Evolutionary conservation across 306 rosid genomes (phyloP), one percentile per base, ranked within the genome.

Genomic region (Acmispon strigosus): DNA sequence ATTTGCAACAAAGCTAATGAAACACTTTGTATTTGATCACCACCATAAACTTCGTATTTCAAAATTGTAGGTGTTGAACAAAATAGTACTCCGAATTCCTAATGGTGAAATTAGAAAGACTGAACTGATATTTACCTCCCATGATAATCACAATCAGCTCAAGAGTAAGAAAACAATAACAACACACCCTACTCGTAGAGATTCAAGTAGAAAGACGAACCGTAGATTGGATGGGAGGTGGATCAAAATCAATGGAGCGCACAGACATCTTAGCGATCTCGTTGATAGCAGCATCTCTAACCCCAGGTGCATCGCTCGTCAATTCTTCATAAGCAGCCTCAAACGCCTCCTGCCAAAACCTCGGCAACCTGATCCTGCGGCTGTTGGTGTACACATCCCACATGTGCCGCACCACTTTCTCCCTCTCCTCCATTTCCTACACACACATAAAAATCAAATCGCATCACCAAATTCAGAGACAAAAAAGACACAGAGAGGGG

Each of bases 391-490:
- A 95, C 45, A 95, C 90, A 56, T 89, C 95, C 97, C 99, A 95
- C 99, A 95, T 95, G 81, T 95, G 99, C 62, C 84, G 83, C 84
- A 91, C 99, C 80, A 87, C 90, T 75, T 87, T 95, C 90, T 95
- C 99, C 79, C 99, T 89, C 90, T 91, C 97, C 83, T 95, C 97
- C 99, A 95, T 91, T 79, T 91, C 99, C 99, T 95, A 20, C 50
- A 60, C 62, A 63, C 32, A 27, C 24, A 27, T 16, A 19, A 41
- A 42, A 51, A 13, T 18, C 7, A 19, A 58, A 61, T 49, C 36
- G 53, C 57, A 70, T 20, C 10, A n/a, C 16, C 8, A 15, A 18
- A 68, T 7, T 34, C 17, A 59, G 3, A 12, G 0, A 27, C 13
- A 10, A 34, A 15, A 41, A 1, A 2, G 2, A 66, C 3, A 14